A percentile compares a stretch with the other conserved stretches of the same genome.
phyloP scores from a whole-genome alignment of 257 asterid species.

The Verbascum thapsus region DNA sequence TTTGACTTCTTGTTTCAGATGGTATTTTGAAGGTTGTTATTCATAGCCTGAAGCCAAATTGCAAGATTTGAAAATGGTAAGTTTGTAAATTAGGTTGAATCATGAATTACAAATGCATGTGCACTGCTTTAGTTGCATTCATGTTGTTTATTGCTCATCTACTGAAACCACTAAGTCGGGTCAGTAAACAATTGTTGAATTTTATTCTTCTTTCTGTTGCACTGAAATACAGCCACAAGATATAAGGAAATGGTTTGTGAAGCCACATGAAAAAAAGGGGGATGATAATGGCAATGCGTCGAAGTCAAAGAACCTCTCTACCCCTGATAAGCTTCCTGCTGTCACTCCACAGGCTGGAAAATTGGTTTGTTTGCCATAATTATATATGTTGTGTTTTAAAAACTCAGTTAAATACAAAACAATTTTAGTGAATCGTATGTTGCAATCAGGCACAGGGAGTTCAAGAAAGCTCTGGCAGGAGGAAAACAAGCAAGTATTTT shows the following conservation, averaged over 20 bases:
- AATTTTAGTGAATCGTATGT: conserved; percentile 20
- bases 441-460: conserved; percentile 52
- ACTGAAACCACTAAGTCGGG: background rate
- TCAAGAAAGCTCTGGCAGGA: conserved; percentile 68
- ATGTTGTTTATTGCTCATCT: background rate
- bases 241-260: conserved; percentile 92
- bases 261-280: conserved; percentile 61
- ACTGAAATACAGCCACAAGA: conserved; percentile 64
- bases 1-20: conserved; percentile 34
- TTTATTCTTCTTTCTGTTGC: conserved; percentile 15
- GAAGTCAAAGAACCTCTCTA: conserved; percentile 42
- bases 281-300: conserved; percentile 54
- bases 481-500: conserved; percentile 95
- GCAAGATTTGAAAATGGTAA: conserved; percentile 38
- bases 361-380: conserved; percentile 35
- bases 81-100: conserved; percentile 20
- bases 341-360: conserved; percentile 45
- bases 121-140: background rate
- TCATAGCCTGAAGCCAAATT: conserved; percentile 24
- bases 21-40: conserved; percentile 17
- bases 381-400: background rate
- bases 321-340: conserved; percentile 57
- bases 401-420: conserved; percentile 8
- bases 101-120: background rate
- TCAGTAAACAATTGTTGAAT: background rate